Evolutionary conservation across 495 filamentous ascomycete genomes (phyloP), one percentile per base, ranked within the genome.

Genomic region (Xylaria grammica): DNA sequence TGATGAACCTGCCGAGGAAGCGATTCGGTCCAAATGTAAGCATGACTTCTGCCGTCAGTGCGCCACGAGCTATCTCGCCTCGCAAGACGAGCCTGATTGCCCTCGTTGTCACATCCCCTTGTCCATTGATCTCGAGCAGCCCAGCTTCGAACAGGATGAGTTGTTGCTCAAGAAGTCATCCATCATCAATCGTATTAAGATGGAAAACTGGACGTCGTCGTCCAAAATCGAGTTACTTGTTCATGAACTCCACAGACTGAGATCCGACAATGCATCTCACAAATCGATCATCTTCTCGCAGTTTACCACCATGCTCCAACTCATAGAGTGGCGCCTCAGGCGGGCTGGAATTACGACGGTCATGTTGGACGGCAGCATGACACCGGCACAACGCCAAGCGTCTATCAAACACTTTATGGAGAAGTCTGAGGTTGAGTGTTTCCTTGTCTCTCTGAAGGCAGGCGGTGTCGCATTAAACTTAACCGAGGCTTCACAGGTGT

Each of bases 251-350:
- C 93, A 94, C 80, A 88, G 90, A 72, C 82, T 97, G 57, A 84
- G 95, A 64, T 94, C 87, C 56, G 91, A 94, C 76, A 96, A 96
- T 67, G 89, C 92, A 49, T 96, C 93, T 0, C 89, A 91, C 68
- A 99, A 99, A 77, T 95, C 91, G 3, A 99, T 97, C 74, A 94
- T 99, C 62, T 98, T 99, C 76, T 96, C 91, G 3, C 91, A 97
- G 66, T 99, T 99, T 75, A 99, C 95, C 2, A 93, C 92, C 6
- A 97, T 99, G 95, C 87, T 99, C 51, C 91, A 97, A 76, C 87
- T 97, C 59, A 91, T 99, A 36, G 94, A 97, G 77, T 99, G 95
- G 95, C 90, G 95, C 36, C 86, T 99, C 57, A 90, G 91, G 26
- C 89, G 94, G 60, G 95, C 94, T 3, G 95, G 95, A 2, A 97